Conservation (phyloP, 176 grass and related monocot species). For the Zoysia japonica region DNA sequence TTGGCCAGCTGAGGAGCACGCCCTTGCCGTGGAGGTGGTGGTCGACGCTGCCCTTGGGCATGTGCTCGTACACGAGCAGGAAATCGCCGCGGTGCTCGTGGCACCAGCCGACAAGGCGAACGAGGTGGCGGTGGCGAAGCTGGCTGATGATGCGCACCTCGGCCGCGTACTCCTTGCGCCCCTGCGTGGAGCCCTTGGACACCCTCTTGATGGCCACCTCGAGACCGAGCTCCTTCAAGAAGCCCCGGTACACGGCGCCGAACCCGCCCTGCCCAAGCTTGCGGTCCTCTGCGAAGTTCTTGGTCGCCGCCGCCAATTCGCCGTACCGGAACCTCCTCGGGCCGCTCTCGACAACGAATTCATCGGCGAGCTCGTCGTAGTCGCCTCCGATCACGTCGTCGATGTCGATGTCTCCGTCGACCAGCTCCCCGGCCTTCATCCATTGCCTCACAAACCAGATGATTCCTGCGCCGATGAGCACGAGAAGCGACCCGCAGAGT, state of each 20-base stretch:
- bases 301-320: constrained; percentile 64
- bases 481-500: constrained; percentile 32
- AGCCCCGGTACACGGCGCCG: constrained; percentile 70
- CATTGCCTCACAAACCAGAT: constrained; percentile 57
- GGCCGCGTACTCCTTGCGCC: constrained; percentile 67
- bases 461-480: constrained; percentile 40
- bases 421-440: constrained; percentile 42
- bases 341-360: constrained; percentile 57
- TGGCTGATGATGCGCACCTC: constrained; percentile 92
- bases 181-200: constrained; percentile 63
- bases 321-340: constrained; percentile 55
- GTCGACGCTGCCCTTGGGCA: constrained; percentile 89
- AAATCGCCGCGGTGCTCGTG: constrained; percentile 76
- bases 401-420: constrained; percentile 30
- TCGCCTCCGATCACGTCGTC: constrained; percentile 35
- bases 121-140: constrained; percentile 68
- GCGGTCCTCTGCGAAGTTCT: constrained; percentile 59
- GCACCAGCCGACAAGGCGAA: constrained; percentile 84
- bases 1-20: constrained; percentile 48
- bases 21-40: constrained; percentile 60
- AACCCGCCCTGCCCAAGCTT: constrained; percentile 87
- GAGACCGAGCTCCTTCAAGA: constrained; percentile 47
- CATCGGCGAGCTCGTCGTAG: constrained; percentile 62
- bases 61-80: constrained; percentile 78
- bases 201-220: constrained; percentile 84